Base-by-base conservation (phyloP, 192 early-diverging fungal species). In the Dissophora globulifera region DNA sequence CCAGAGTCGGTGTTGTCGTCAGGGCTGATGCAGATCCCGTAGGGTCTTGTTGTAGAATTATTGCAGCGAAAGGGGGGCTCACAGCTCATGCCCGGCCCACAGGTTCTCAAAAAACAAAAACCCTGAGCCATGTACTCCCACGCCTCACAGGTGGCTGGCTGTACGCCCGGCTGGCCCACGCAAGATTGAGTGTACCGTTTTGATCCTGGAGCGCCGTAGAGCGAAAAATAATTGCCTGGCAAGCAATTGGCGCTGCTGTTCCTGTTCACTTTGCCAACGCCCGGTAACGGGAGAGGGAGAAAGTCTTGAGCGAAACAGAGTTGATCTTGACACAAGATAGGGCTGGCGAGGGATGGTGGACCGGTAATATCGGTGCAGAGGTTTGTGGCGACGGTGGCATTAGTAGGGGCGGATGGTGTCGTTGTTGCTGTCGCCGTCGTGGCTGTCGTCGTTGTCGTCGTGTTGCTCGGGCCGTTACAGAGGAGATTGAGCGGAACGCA, bases 121-220 rank as follows among this genome's bases (percentile, higher is more conserved):
- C 22, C n/a, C 35, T 47, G 52, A 19, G 25, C 27, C 9, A 0
- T 15, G 31, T 65, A 65, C n/a, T 65, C 62, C 62, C 62, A 65
- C 1, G 43, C 29, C 19, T 48, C 46, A 42, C 62, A 65, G 12
- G 51, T 2, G 43, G 42, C 1, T 27, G 27, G 27, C 56, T 17
- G 27, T n/a, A n/a, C n/a, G 16, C 22, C 25, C 43, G 29, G 19
- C 42, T 27, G 30, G 13, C 26, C 38, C 0, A 65, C 32, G 13
- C 62, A 65, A 8, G 62, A 65, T 17, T 56, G 62, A 1, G 53
- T 65, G 22, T 65, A 65, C 33, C 53, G 45, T 22, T 43, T 30
- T n/a, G 20, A 6, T 29, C 1, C 31, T 3, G 52, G 30, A 9
- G 62, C 17, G 1, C 52, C 52, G 26, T 48, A 65, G 30, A 65